phyloP scores from a whole-genome alignment of 768 basidiomycete species.

The Hypsizygus marmoreus region DNA sequence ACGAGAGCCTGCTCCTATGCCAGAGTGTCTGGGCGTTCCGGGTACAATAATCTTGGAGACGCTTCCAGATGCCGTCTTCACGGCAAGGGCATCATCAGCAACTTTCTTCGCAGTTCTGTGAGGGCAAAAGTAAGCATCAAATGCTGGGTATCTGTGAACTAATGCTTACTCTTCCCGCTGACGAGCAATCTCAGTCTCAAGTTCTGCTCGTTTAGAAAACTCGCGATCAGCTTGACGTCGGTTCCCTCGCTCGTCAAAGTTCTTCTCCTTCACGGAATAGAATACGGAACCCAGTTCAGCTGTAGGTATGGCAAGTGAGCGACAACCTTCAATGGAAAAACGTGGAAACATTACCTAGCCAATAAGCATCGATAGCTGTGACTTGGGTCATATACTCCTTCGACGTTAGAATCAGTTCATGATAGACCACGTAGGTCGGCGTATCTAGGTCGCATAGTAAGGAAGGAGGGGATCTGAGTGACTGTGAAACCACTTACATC shows the following conservation, averaged over 20 bases:
- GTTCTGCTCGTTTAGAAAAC: slow-evolving; percentile 87
- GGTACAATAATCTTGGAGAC: slow-evolving; percentile 72
- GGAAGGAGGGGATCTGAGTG: slow-evolving; percentile 5
- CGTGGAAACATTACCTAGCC: slow-evolving; percentile 70
- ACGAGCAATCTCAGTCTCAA: slow-evolving; percentile 89
- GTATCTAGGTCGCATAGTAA: slow-evolving; percentile 59
- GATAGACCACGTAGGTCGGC: slow-evolving; percentile 95
- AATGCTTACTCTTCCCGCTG: slow-evolving; percentile 71
- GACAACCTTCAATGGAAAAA: background rate
- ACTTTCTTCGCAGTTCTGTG: slow-evolving; percentile 62
- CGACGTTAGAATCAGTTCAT: slow-evolving; percentile 93
- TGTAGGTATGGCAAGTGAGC: slow-evolving; percentile 26
- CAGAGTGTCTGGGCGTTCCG: slow-evolving; percentile 76
- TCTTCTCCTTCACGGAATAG: slow-evolving; percentile 97
- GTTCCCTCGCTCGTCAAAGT: slow-evolving; percentile 87
- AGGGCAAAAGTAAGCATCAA: slow-evolving; percentile 6
- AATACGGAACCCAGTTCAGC: slow-evolving; percentile 96
- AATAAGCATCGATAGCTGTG: slow-evolving; percentile 96
- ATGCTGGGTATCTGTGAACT: slow-evolving; percentile 10
- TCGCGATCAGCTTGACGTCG: slow-evolving; percentile 81
- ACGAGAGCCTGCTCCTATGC: slow-evolving; percentile 63
- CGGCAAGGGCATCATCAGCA: slow-evolving; percentile 59
- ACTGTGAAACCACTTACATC: slow-evolving; percentile 61
- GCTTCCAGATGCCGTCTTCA: slow-evolving; percentile 54
- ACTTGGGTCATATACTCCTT: slow-evolving; percentile 99